Evolutionary conservation across 352 stramenopile genomes (phyloP), one percentile per base, ranked within the genome.

Genomic region (Phytophthora pistaciae): DNA sequence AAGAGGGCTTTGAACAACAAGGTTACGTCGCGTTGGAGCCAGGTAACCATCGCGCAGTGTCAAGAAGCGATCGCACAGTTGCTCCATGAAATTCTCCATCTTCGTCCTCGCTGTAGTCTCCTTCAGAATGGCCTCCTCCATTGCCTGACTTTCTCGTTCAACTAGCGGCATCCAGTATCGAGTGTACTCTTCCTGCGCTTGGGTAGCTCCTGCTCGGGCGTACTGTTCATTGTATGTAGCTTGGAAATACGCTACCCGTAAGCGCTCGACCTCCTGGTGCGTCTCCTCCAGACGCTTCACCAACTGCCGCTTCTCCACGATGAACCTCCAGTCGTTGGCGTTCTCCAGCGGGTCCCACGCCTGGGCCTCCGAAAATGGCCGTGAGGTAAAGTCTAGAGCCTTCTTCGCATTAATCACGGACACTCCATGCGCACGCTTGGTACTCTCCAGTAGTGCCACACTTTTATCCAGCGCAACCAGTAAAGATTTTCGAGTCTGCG

Each of bases 341-440:
- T 95, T 95, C 64, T 95, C 88, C 2, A 95, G 67, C 1, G 82
- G 77, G 66, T 95, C 88, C 88, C 88, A 95, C 5, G 87, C 83
- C 58, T 94, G 87, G 5, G 84, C 76, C 62, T 91, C 71, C 20
- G 80, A 76, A 56, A 94, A 92, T 1, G 70, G 68, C 0, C 80
- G 76, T 13, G 79, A 89, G 1, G 75, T 53, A 25, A 91, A 93
- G 31, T 89, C 82, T 5, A 93, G 66, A 2, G 83, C 81, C 53
- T 72, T 75, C 49, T 75, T 76, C 5, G 86, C 79, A 21, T 78
- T 81, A 4, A 69, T 59, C 2, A 85, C 71, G 0, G 84, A 74
- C 38, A 68, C 36, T 18, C 9, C 33, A 33, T 76, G 82, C 31
- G 62, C 64, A n/a, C 42, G 1, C 3, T 77, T 75, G 0, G 73